These are phyloP conservation scores for Blastobotrys aristatus DNA, from an alignment of 1,139 yeast species.

Conservation along the genomic window DNA sequence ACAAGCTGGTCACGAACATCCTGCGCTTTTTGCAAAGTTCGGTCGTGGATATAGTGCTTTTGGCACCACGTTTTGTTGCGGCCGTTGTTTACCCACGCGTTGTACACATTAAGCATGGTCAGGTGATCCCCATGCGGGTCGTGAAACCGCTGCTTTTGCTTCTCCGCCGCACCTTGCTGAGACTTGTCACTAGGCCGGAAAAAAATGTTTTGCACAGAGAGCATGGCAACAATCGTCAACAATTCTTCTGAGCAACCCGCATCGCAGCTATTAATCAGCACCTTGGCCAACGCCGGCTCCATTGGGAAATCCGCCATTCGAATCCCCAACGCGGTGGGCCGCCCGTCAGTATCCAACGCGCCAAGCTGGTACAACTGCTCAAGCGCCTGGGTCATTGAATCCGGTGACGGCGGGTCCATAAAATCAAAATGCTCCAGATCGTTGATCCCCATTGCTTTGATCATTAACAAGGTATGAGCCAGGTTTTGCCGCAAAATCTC, in stretches of 20 bases:
- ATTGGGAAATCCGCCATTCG: slow-evolving; percentile 92
- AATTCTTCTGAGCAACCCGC: slow-evolving; percentile 79
- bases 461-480: slow-evolving; percentile 76
- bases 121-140: slow-evolving; percentile 84
- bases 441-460: slow-evolving; percentile 92
- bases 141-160: slow-evolving; percentile 65
- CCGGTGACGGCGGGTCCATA: slow-evolving; percentile 90
- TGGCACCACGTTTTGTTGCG: slow-evolving; percentile 72
- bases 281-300: slow-evolving; percentile 87
- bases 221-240: slow-evolving; percentile 82
- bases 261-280: slow-evolving; percentile 69
- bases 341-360: slow-evolving; percentile 78
- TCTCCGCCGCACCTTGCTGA: slow-evolving; percentile 63
- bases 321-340: slow-evolving; percentile 67
- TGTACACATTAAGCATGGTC: slow-evolving; percentile 75
- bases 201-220: slow-evolving; percentile 80
- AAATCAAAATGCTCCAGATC: slow-evolving; percentile 77
- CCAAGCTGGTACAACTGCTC: slow-evolving; percentile 78
- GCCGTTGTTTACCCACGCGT: slow-evolving; percentile 65
- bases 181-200: slow-evolving; percentile 77
- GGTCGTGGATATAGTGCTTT: slow-evolving; percentile 74
- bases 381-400: slow-evolving; percentile 69
- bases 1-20: slow-evolving; percentile 74
- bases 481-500: slow-evolving; percentile 91
- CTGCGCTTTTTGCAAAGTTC: slow-evolving; percentile 68